A percentile compares a stretch with the other conserved stretches of the same genome.
Evolutionary conservation across 495 filamentous ascomycete genomes (phyloP).

Genomic region (Xylaria flabelliformis): DNA sequence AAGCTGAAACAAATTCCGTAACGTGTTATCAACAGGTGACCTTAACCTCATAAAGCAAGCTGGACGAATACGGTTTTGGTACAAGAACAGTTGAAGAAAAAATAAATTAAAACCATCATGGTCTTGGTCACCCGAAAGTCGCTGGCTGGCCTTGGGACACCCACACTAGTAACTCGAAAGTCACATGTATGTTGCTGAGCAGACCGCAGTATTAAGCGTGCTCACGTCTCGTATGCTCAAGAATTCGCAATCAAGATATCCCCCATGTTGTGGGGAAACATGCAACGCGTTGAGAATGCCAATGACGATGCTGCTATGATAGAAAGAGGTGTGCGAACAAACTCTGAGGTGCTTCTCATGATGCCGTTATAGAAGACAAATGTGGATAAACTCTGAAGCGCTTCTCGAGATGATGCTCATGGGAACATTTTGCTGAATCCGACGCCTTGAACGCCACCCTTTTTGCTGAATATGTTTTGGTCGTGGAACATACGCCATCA

Average conservation of each 20-base stretch:
- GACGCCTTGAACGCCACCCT: slow-evolving; percentile 42
- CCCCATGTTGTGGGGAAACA: slow-evolving; percentile 1
- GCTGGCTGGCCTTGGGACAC: too few species aligned
- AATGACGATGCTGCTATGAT: background rate
- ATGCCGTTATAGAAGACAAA: background rate
- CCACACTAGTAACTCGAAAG: too few species aligned
- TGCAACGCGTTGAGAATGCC: background rate
- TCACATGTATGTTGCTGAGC: background rate
- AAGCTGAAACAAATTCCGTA: background rate
- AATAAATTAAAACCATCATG: slow-evolving; percentile 24
- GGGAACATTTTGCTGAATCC: slow-evolving; percentile 23
- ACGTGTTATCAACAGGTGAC: slow-evolving; percentile 5
- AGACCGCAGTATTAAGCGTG: slow-evolving; percentile 13
- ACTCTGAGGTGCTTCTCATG: background rate
- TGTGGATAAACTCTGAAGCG: slow-evolving; percentile 10
- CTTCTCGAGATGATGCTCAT: slow-evolving; percentile 23
- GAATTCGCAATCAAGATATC: background rate
- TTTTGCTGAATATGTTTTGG: slow-evolving; percentile 39
- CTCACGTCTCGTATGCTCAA: slow-evolving; percentile 28
- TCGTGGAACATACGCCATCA: slow-evolving; percentile 38
- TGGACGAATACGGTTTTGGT: slow-evolving; percentile 32
- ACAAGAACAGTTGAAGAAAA: slow-evolving; percentile 31
- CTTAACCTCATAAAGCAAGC: slow-evolving; percentile 21
- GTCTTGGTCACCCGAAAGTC: slow-evolving; percentile 16
- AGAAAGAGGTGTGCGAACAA: background rate